Percentiles rank a stretch among this genome's conserved stretches.
phyloP scores from a whole-genome alignment of 768 basidiomycete genomes.

The Macrolepiota dolichaula region DNA sequence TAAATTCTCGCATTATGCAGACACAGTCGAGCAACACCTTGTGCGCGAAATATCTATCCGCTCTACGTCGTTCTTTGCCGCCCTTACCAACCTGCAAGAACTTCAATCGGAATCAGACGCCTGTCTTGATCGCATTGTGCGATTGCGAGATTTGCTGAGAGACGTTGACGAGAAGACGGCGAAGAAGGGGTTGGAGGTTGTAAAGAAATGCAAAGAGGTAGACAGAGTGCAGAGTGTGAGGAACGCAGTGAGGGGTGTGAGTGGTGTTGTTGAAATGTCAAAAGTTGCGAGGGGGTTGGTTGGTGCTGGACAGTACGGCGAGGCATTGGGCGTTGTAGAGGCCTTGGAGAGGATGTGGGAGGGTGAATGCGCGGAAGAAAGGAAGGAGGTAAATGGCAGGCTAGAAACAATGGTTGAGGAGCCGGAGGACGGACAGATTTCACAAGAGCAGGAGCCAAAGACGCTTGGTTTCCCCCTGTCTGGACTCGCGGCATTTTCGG shows the following conservation, averaged over 20 bases:
- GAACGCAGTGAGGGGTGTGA: conserved; percentile 61
- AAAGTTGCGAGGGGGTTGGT: conserved; percentile 70
- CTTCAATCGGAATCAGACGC: conserved; percentile 86
- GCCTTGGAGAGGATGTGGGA: conserved; percentile 62
- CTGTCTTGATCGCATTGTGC: conserved; percentile 73
- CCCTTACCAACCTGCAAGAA: conserved; percentile 90
- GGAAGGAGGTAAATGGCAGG: conserved; percentile 1
- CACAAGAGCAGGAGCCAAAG: conserved; percentile 13
- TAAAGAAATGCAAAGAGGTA: conserved; percentile 61
- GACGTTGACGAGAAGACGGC: conserved; percentile 79
- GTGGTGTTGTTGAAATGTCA: conserved; percentile 74
- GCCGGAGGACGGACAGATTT: background rate
- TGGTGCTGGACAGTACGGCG: conserved; percentile 84
- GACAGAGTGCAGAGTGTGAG: conserved; percentile 56
- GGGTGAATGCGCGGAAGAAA: conserved; percentile 4
- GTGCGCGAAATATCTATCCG: conserved; percentile 88
- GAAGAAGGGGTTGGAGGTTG: conserved; percentile 73
- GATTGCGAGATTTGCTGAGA: conserved; percentile 65
- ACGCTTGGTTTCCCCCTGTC: conserved; percentile 55
- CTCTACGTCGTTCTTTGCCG: conserved; percentile 93
- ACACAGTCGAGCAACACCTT: conserved; percentile 92
- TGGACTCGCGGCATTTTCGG: conserved; percentile 66
- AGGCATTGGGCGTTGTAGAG: conserved; percentile 75
- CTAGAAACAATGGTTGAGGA: conserved; percentile 9
- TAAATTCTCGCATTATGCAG: conserved; percentile 87